phyloP scores from a whole-genome alignment of 2,329 filamentous ascomycete genomes.

The Ceratocystis eucalypticola region DNA sequence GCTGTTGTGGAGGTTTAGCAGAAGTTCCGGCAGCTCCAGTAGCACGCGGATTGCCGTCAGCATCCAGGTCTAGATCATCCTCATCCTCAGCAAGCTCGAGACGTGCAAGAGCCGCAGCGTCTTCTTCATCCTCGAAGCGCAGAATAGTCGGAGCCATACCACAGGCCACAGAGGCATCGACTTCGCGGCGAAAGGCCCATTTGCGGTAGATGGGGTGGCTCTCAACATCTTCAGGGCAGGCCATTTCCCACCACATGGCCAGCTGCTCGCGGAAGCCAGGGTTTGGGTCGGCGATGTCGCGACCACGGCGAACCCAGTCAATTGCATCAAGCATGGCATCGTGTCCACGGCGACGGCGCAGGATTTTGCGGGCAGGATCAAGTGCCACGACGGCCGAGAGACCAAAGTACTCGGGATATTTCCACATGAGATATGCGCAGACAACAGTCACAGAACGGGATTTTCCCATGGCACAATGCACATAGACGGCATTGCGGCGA shows the following conservation, averaged over 20 bases:
- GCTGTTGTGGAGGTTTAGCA: conserved; percentile 14
- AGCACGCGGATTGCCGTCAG: conserved; percentile 18
- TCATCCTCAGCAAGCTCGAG: conserved; percentile 21
- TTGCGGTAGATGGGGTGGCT: conserved; percentile 66
- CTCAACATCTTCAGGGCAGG: conserved; percentile 53
- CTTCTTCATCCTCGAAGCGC: conserved; percentile 60
- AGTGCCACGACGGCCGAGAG: conserved; percentile 32
- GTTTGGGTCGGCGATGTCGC: conserved; percentile 78
- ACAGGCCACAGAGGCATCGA: conserved; percentile 48
- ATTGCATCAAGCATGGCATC: conserved; percentile 40
- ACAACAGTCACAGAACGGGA: conserved; percentile 78
- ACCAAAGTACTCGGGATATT: conserved; percentile 42
- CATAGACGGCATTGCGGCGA: conserved; percentile 33
- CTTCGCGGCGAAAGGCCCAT: conserved; percentile 43
- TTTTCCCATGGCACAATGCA: conserved; percentile 84
- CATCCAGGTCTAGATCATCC: conserved; percentile 17
- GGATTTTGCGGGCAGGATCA: conserved; percentile 27
- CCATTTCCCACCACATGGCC: conserved; percentile 75
- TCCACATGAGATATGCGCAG: conserved; percentile 72
- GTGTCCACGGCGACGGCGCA: conserved; percentile 20
- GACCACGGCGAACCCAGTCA: conserved; percentile 51
- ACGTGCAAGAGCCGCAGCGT: conserved; percentile 27
- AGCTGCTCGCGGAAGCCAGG: conserved; percentile 83
- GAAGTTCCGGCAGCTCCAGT: neutral
- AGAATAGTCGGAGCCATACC: conserved; percentile 72